phyloP scores from a whole-genome alignment of 164 flowering plant genomes.

The Annona cherimola region DNA sequence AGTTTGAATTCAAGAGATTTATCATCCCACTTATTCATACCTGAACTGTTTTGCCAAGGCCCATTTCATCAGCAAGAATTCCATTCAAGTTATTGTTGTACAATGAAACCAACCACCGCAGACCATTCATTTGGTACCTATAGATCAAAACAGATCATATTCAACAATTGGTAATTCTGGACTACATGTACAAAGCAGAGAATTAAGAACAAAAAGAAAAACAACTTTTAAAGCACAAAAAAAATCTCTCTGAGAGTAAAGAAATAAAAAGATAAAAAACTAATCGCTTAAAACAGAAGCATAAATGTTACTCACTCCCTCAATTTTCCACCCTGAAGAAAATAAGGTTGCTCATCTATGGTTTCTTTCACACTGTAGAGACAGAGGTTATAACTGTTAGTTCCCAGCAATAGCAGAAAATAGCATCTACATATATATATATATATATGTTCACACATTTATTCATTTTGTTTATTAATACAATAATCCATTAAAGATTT shows the following conservation, averaged over 20 bases:
- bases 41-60: slow-evolving; percentile 99
- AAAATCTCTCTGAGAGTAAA: not conserved
- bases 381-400: slow-evolving; percentile 4
- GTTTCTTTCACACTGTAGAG: slow-evolving; percentile 84
- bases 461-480: too few species aligned
- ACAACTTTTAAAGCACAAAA: not conserved
- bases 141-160: slow-evolving; percentile 7
- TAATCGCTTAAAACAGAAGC: not conserved
- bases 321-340: slow-evolving; percentile 80
- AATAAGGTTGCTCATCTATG: slow-evolving; percentile 74
- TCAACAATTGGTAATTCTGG: not conserved
- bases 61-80: slow-evolving; percentile 99
- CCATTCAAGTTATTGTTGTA: slow-evolving; percentile 98
- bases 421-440: not conserved
- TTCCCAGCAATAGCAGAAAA: not conserved
- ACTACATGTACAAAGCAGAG: not conserved
- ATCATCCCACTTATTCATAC: slow-evolving; percentile 25
- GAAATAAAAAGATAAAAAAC: too few species aligned
- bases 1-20: not conserved
- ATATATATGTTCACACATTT: too few species aligned
- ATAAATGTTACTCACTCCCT: slow-evolving; percentile 70
- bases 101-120: slow-evolving; percentile 92
- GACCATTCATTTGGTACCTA: slow-evolving; percentile 98
- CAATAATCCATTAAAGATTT: too few species aligned
- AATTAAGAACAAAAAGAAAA: not conserved